These are phyloP conservation scores for Kregervanrija pseudodelftensis DNA, from an alignment of 805 yeast genomes.

Conservation along the genomic window DNA sequence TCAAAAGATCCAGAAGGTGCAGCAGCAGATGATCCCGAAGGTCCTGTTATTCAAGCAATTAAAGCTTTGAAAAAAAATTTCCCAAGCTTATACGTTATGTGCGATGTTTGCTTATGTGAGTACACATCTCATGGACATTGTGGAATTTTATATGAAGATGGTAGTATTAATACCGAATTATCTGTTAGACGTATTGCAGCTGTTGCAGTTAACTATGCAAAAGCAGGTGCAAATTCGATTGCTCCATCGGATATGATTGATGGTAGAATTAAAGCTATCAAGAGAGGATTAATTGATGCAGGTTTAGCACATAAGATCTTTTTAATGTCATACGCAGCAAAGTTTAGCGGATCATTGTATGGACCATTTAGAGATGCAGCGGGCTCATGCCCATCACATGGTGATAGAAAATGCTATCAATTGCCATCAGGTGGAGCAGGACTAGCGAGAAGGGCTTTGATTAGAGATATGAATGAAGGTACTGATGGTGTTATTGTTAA, in stretches of 20 bases:
- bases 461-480: constrained; percentile 84
- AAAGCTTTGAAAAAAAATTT: constrained; percentile 54
- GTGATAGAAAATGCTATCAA: constrained; percentile 91
- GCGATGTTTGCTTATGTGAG: constrained; percentile 96
- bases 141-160: constrained; percentile 84
- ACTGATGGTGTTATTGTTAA: constrained; percentile 94
- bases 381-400: constrained; percentile 79
- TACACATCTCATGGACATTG: constrained; percentile 98
- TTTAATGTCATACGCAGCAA: constrained; percentile 91
- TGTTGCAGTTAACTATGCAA: constrained; percentile 91
- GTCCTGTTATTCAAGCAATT: constrained; percentile 84
- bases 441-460: constrained; percentile 83
- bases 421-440: constrained; percentile 91
- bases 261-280: constrained; percentile 86
- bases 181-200: constrained; percentile 83
- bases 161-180: constrained; percentile 65
- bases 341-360: constrained; percentile 82
- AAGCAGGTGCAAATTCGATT: constrained; percentile 91
- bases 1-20: constrained; percentile 78
- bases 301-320: constrained; percentile 81
- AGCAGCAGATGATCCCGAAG: constrained; percentile 91
- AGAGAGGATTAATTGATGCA: constrained; percentile 71
- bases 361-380: constrained; percentile 99
- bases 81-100: constrained; percentile 81
- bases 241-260: constrained; percentile 99